phyloP scores from a whole-genome alignment of 2,329 filamentous ascomycete genomes.

The Endothia cerciana region DNA sequence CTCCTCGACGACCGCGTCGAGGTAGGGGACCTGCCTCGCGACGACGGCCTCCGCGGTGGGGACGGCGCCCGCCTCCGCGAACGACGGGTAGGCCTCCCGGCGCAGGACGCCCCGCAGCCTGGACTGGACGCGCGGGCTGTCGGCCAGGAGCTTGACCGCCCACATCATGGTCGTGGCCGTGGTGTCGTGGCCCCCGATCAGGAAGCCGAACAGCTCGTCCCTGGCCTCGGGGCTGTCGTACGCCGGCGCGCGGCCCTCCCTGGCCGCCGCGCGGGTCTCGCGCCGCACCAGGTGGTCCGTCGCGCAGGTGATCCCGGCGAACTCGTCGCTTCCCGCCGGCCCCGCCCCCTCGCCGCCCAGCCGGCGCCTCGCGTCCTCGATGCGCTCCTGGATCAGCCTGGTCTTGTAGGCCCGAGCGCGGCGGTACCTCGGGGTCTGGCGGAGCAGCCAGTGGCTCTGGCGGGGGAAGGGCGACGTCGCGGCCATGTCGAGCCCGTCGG shows the following conservation, averaged over 20 bases:
- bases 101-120: slow-evolving; percentile 46
- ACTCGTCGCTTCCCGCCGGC: background rate
- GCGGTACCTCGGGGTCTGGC: slow-evolving; percentile 12
- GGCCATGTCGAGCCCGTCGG: slow-evolving; percentile 11
- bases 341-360: background rate
- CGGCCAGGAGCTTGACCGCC: slow-evolving; percentile 46
- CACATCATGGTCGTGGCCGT: slow-evolving; percentile 48
- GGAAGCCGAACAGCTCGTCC: slow-evolving; percentile 46
- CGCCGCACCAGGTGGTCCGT: slow-evolving; percentile 23
- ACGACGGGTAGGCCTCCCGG: slow-evolving; percentile 30
- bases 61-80: slow-evolving; percentile 42
- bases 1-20: slow-evolving; percentile 52
- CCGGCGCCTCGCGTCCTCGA: slow-evolving; percentile 21
- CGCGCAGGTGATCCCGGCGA: slow-evolving; percentile 17
- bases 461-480: slow-evolving; percentile 17
- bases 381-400: slow-evolving; percentile 16
- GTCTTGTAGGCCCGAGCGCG: slow-evolving; percentile 21
- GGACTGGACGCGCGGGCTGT: slow-evolving; percentile 43
- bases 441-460: slow-evolving; percentile 14
- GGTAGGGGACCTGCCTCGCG: slow-evolving; percentile 46
- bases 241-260: slow-evolving; percentile 18
- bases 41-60: slow-evolving; percentile 36
- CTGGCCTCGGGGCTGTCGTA: slow-evolving; percentile 17
- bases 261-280: slow-evolving; percentile 15
- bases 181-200: slow-evolving; percentile 49